Percentiles rank a stretch among this genome's conserved stretches.
phyloP scores from a whole-genome alignment of 2,329 filamentous ascomycete species.

The Ophiocordyceps camponoti-leonardi region DNA sequence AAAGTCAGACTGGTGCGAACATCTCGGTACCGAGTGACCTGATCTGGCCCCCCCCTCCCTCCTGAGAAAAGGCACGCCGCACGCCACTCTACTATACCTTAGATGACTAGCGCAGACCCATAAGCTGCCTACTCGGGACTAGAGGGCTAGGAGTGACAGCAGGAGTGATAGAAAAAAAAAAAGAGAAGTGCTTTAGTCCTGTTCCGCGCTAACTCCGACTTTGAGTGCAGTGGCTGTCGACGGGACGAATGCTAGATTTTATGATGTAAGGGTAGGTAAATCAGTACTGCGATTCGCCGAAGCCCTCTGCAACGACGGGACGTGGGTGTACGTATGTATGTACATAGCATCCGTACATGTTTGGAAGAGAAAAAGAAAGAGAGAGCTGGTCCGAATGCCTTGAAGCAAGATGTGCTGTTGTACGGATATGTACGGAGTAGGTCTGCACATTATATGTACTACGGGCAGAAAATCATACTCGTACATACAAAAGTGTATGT shows the following conservation, averaged over 20 bases:
- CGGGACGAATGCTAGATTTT: neutral
- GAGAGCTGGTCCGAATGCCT: no score
- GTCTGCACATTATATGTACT: no score
- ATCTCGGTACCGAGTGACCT: neutral
- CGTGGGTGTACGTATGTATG: neutral
- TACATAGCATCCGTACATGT: neutral
- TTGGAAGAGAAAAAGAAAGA: no score
- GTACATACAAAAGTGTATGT: no score
- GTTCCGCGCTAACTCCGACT: neutral
- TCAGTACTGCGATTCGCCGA: no score
- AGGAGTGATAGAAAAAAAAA: neutral
- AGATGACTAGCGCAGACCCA: neutral
- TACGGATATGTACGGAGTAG: no score
- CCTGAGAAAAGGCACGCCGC: neutral
- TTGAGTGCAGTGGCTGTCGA: neutral
- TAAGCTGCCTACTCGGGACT: no score
- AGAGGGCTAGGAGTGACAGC: no score
- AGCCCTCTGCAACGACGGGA: neutral
- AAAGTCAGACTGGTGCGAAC: neutral
- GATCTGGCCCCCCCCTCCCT: neutral
- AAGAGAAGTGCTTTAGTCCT: neutral
- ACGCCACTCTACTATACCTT: neutral
- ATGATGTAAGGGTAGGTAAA: no score
- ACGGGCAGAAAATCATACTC: no score
- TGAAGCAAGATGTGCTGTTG: no score